Percentiles rank a stretch among this genome's conserved stretches.
Conservation (phyloP, 768 basidiomycete genomes). For the Kwoniella sp. region DNA sequence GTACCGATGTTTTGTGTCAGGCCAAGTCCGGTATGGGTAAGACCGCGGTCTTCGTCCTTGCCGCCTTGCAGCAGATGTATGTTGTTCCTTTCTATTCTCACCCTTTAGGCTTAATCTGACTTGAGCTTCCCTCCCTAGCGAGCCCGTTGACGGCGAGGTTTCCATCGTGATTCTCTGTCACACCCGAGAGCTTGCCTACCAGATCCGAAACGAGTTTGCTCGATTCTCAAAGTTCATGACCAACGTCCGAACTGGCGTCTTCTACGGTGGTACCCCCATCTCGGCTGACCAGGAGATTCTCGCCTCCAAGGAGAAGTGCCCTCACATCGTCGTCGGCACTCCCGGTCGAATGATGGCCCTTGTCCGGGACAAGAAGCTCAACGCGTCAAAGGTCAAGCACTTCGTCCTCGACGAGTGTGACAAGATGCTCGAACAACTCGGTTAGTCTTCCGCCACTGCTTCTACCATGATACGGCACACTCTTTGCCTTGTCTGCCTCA, state of each 20-base stretch:
- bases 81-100: neutral
- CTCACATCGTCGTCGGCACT: conserved; percentile 97
- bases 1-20: conserved; percentile 99
- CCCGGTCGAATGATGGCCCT: conserved; percentile 96
- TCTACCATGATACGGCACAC: too few species aligned
- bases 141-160: conserved; percentile 96
- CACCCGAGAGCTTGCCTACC: conserved; percentile 97
- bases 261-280: conserved; percentile 95
- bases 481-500: too few species aligned
- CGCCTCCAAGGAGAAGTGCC: conserved; percentile 94
- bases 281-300: conserved; percentile 88
- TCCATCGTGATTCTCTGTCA: conserved; percentile 97
- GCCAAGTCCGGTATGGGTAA: conserved; percentile 93
- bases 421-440: conserved; percentile 99
- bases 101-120: neutral
- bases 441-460: conserved; percentile 88
- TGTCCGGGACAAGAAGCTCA: conserved; percentile 87
- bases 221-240: conserved; percentile 99
- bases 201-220: conserved; percentile 99
- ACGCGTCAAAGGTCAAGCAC: conserved; percentile 89
- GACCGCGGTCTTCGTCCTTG: conserved; percentile 97
- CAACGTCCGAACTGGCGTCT: conserved; percentile 91
- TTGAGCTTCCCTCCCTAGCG: conserved; percentile 47
- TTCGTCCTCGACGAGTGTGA: conserved; percentile 99
- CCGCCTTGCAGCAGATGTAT: conserved; percentile 86